Percentiles rank a stretch among this genome's conserved stretches.
These are phyloP conservation scores for Pichia sp. DNA, from an alignment of 1,139 yeast genomes.

Conservation along the genomic window DNA sequence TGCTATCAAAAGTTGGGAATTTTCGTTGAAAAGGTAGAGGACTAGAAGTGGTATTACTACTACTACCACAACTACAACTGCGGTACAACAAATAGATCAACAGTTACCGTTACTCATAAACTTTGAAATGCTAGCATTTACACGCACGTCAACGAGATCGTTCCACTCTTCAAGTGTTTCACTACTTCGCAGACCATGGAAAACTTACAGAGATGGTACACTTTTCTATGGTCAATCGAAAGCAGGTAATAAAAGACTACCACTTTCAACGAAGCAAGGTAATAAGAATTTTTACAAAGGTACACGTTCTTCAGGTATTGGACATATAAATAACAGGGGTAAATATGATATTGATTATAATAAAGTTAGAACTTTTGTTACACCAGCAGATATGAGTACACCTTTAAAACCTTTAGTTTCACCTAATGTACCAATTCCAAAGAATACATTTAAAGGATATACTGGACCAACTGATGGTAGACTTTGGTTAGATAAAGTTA, in stretches of 20 bases:
- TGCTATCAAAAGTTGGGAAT: no score
- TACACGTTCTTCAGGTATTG: constrained; percentile 91
- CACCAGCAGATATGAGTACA: constrained; percentile 49
- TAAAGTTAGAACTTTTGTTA: constrained; percentile 86
- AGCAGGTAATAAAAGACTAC: constrained; percentile 76
- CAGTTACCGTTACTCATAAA: no score
- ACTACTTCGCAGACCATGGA: constrained; percentile 79
- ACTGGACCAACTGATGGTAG: constrained; percentile 63
- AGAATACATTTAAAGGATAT: constrained; percentile 64
- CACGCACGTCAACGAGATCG: not conserved
- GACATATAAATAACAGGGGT: constrained; percentile 68
- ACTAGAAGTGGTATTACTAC: no score
- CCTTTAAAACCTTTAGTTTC: constrained; percentile 69
- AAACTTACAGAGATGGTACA: constrained; percentile 73
- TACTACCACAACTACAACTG: no score
- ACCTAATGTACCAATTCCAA: constrained; percentile 61
- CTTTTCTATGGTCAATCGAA: constrained; percentile 74
- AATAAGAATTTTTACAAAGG: constrained; percentile 93
- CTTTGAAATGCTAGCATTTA: not conserved
- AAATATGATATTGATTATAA: constrained; percentile 72
- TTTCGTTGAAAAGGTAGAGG: no score
- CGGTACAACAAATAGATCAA: no score
- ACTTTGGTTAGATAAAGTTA: constrained; percentile 63
- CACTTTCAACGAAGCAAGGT: constrained; percentile 88
- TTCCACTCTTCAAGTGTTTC: constrained; percentile 33